Conservation (phyloP, 352 stramenopile genomes). For the Globisporangium iwayamae region DNA sequence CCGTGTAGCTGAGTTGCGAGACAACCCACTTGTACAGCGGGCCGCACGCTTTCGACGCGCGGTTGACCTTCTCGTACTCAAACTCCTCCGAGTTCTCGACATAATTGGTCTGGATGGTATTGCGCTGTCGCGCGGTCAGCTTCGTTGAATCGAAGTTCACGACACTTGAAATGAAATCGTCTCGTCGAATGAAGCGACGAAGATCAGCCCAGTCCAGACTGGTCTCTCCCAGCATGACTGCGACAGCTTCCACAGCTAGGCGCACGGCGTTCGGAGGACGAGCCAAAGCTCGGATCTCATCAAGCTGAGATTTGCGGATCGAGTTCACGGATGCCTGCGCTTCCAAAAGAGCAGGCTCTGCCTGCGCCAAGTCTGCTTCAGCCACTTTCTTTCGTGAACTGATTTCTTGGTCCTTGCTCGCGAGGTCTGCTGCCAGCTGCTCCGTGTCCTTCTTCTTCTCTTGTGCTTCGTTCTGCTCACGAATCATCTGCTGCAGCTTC, state of each 20-base stretch:
- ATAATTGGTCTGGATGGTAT: conserved; percentile 95
- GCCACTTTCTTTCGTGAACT: conserved; percentile 92
- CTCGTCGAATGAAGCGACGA: conserved; percentile 95
- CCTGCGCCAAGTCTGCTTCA: conserved; percentile 95
- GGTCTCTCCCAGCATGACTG: conserved; percentile 97
- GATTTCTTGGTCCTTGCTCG: conserved; percentile 95
- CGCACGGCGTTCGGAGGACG: conserved; percentile 95
- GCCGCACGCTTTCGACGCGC: conserved; percentile 95
- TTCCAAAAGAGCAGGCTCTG: conserved; percentile 96
- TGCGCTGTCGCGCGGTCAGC: conserved; percentile 92
- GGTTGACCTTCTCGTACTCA: conserved; percentile 91
- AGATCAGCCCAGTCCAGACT: conserved; percentile 97
- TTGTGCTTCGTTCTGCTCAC: conserved; percentile 97
- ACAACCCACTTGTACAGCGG: conserved; percentile 99
- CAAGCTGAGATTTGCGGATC: conserved; percentile 98
- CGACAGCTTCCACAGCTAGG: conserved; percentile 96
- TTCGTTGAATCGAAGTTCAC: conserved; percentile 99
- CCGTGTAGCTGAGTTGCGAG: conserved; percentile 98
- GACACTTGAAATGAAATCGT: conserved; percentile 99
- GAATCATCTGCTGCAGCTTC: conserved; percentile 99
- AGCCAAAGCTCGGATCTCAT: conserved; percentile 97
- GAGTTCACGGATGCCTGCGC: conserved; percentile 96
- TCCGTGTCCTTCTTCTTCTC: conserved; percentile 96
- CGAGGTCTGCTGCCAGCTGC: conserved; percentile 93
- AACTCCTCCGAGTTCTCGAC: conserved; percentile 90